A percentile compares a stretch with the other conserved stretches of the same genome.
Conservation (phyloP, 495 filamentous ascomycete genomes). For the Staphylotrichum tortipilum region DNA sequence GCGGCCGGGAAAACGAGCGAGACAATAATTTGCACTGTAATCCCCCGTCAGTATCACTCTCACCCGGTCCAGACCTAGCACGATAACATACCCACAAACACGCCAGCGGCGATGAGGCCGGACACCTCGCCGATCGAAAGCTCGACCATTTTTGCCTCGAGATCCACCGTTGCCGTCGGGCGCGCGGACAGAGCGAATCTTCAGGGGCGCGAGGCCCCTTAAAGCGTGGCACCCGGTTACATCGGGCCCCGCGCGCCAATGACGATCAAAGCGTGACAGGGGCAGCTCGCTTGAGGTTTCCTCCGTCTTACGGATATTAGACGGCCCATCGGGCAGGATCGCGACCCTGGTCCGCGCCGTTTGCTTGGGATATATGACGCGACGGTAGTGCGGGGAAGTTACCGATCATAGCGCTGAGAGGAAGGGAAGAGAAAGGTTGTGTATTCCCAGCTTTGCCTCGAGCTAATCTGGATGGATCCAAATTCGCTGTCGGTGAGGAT, state of each 20-base stretch:
- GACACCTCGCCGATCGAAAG: not conserved
- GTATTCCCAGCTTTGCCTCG: no score
- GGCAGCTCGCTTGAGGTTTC: no score
- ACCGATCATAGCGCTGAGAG: no score
- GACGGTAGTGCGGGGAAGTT: no score
- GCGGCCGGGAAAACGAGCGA: not conserved
- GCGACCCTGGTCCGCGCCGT: no score
- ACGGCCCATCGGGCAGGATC: no score
- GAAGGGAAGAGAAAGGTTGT: no score
- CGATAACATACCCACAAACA: not conserved
- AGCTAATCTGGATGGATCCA: no score
- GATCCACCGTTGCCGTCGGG: not conserved
- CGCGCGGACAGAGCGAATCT: not conserved
- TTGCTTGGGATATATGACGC: no score
- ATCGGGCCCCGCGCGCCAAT: not conserved
- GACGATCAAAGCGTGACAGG: no score
- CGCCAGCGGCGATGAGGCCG: constrained; percentile 1
- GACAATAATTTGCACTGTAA: not conserved
- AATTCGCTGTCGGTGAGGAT: no score
- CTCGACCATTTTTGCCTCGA: not conserved
- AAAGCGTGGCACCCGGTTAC: not conserved
- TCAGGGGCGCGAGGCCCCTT: not conserved
- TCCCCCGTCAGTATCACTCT: not conserved
- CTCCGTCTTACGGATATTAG: not conserved
- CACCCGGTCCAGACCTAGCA: not conserved